phyloP scores from a whole-genome alignment of 2,329 filamentous ascomycete species.

The Clonostachys sp. region DNA sequence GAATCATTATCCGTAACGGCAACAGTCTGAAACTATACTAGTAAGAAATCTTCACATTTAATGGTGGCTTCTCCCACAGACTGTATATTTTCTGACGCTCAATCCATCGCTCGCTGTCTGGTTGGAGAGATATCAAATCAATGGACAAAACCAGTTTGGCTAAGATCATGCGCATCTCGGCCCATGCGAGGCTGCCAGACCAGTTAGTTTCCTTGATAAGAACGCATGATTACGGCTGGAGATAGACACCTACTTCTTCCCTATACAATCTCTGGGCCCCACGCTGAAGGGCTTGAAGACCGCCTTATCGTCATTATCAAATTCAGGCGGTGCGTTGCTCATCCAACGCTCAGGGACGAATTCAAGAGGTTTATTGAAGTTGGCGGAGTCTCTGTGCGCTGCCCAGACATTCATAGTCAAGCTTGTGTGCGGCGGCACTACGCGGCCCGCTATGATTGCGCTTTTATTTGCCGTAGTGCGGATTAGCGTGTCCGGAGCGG shows the following conservation, averaged over 20 bases:
- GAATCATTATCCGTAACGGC: no score
- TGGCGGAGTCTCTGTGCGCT: not conserved
- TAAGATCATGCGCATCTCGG: not conserved
- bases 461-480: not conserved
- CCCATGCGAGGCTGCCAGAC: not conserved
- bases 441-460: not conserved
- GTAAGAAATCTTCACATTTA: not conserved
- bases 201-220: not conserved
- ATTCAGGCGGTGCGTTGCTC: not conserved
- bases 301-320: not conserved
- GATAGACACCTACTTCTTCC: not conserved
- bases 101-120: not conserved
- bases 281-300: not conserved
- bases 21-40: no score
- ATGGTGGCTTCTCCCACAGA: slow-evolving; percentile 1
- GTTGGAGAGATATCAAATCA: not conserved
- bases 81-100: not conserved
- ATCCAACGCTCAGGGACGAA: not conserved
- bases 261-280: not conserved
- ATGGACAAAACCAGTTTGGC: not conserved
- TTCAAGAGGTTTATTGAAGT: not conserved
- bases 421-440: not conserved
- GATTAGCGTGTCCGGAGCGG: not conserved
- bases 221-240: not conserved
- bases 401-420: not conserved